Base-by-base conservation (phyloP, 2,329 filamentous ascomycete species). In the Blastomyces gilchristii region DNA sequence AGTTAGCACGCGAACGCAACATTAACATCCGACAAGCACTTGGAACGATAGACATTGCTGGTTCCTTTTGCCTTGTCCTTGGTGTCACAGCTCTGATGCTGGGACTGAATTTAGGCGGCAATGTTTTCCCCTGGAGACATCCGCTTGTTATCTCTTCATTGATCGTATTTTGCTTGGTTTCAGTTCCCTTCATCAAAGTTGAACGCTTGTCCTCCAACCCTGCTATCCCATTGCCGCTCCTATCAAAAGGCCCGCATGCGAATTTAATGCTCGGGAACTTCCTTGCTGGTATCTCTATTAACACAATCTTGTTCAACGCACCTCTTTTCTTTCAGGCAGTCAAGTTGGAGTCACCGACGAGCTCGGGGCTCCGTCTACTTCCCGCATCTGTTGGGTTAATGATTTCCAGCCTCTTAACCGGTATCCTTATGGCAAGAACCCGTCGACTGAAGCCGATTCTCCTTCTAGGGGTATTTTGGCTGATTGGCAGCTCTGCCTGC, bases 261-360 rank as follows among this genome's bases (percentile, higher is more conserved):
- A 79, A 75, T 64, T 71, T 82, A 0, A 77, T 82, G 57, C 80
- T 81, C 66, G 77, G 78, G 64, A 82, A 81, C 65, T 82, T 82
- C 68, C 80, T 82, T 65, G 77, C 77, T 0, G 70, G 76, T 5
- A 72, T 82, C 16, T 77, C 79, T 0, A 72, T 80, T 65, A 80
- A 82, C 65, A 80, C 79, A 3, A 84, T 88, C 66, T 76, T 89
- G 16, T 89, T 90, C 75, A 86, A 87, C 69, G 85, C 85, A 6
- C 88, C 89, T 0, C 78, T 91, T 12, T 91, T 87, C 77, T 91
- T 90, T 75, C 87, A 90, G 71, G 87, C 85, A 49, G 87, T 90
- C 31, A 84, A 89, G 58, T 80, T 88, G 59, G 85, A 86, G 63
- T 82, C 80, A 7, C 86, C 89, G 18, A 90, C 88, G 0, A 78